Base-by-base conservation (phyloP, 306 rosid species). In the apple (Malus domestica) region DNA sequence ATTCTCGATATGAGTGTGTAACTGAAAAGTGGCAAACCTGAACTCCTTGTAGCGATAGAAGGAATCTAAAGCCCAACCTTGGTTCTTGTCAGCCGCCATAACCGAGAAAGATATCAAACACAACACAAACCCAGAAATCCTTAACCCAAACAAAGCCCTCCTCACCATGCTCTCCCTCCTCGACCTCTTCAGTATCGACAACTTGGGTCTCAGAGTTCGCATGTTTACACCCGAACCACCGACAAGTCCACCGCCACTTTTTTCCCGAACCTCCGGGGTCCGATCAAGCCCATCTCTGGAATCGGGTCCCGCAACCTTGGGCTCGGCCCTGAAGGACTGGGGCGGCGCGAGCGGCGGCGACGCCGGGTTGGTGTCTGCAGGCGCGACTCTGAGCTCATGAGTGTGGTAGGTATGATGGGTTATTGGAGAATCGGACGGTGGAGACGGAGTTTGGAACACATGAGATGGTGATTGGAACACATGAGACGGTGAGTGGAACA, bases 61-160 rank as follows among this genome's bases (percentile, higher is more conserved):
- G 8, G 96, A 90, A 63, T 80, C 90, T 45, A 71, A 35, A 80
- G 96, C 90, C 97, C 93, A 93, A 44, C 97, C 97, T 52, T 78
- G 75, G 44, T 77, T 32, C 68, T 77, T 79, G 79, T 83, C 83
- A 27, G 91, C 86, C 58, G 92, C 89, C 95, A 94, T 75, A 32
- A 94, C 76, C 9, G 96, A 75, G 55, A 94, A 88, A 13, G 95
- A 81, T 10, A 79, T 22, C 90, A 89, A 73, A 78, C 97, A 94
- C 4, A 92, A 73, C 66, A 76, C 71, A 52, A 88, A 75, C 69
- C 82, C 91, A 67, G 63, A 54, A 52, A 91, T 74, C 76, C 98
- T 84, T 5, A 90, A 66, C 52, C 81, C 88, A 75, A 94, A 29
- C 80, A 85, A 65, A 74, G 63, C 70, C 75, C 38, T 86, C 80